These are phyloP conservation scores for Noccaea bulbosa DNA, from an alignment of 345 rosid species.

Conservation along the genomic window DNA sequence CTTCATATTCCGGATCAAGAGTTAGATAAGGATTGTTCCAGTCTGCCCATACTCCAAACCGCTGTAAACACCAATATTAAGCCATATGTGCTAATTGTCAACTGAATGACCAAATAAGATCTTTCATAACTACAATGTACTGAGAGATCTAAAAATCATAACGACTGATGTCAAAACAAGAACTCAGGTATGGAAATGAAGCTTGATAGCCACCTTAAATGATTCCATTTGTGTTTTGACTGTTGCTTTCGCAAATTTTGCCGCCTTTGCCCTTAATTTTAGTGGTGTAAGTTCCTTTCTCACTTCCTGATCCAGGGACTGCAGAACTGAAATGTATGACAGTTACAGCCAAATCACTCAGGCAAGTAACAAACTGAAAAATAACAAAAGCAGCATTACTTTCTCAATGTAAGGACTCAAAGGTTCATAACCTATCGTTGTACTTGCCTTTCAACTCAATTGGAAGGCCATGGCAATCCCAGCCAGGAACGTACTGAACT, in stretches of 20 bases:
- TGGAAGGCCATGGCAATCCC: constrained; percentile 99
- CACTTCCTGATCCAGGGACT: constrained; percentile 82
- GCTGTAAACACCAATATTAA: constrained; percentile 56
- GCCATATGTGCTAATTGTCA: constrained; percentile 10
- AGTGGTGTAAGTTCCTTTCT: constrained; percentile 83
- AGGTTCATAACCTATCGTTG: constrained; percentile 18
- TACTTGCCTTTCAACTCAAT: constrained; percentile 95
- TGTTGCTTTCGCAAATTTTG: constrained; percentile 90
- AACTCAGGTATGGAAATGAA: not conserved
- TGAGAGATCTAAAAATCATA: constrained; percentile 15
- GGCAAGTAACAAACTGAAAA: constrained; percentile 27
- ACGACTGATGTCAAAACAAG: constrained; percentile 8
- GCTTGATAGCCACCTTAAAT: constrained; percentile 68
- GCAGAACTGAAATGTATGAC: constrained; percentile 74
- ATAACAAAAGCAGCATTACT: constrained; percentile 15
- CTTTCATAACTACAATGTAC: not conserved
- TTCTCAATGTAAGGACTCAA: constrained; percentile 6
- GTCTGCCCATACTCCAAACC: constrained; percentile 96
- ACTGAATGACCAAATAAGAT: constrained; percentile 10
- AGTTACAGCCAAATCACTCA: constrained; percentile 45
- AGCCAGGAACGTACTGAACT: constrained; percentile 88
- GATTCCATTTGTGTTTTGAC: constrained; percentile 93
- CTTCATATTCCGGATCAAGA: constrained; percentile 94
- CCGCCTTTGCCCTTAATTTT: constrained; percentile 91
- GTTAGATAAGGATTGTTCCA: constrained; percentile 89